These are phyloP conservation scores for Mycena sanguinolenta DNA, from an alignment of 768 basidiomycete genomes.

Conservation along the genomic window DNA sequence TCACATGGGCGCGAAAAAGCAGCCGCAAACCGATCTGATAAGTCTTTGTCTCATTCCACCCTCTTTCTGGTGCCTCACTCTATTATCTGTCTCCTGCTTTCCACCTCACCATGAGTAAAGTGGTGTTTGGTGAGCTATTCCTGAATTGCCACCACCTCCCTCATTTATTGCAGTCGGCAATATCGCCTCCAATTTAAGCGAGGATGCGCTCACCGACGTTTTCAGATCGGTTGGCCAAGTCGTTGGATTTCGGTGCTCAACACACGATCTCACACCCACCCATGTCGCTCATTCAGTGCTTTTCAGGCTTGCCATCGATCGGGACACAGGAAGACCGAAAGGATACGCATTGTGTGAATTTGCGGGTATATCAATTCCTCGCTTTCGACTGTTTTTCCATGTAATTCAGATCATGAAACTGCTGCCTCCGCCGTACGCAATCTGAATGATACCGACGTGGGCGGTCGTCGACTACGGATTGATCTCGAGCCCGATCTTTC, in stretches of 20 bases:
- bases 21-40: not conserved
- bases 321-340: conserved; percentile 94
- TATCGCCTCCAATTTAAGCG: conserved; percentile 92
- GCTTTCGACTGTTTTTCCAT: conserved; percentile 39
- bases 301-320: conserved; percentile 85
- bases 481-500: conserved; percentile 96
- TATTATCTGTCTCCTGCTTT: too few species aligned
- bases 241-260: conserved; percentile 82
- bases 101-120: conserved; percentile 71
- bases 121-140: conserved; percentile 72
- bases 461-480: conserved; percentile 92
- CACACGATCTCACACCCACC: not conserved
- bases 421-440: conserved; percentile 96
- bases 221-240: conserved; percentile 93
- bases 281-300: conserved; percentile 22
- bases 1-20: not conserved
- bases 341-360: conserved; percentile 97
- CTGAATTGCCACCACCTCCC: conserved; percentile 1
- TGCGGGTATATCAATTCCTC: conserved; percentile 73
- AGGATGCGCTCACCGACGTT: conserved; percentile 89
- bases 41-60: too few species aligned
- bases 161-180: conserved; percentile 74
- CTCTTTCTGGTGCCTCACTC: not conserved
- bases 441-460: conserved; percentile 92
- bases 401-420: conserved; percentile 88